Conservation (phyloP, 805 yeast genomes). For the Suhomyces sp. region DNA sequence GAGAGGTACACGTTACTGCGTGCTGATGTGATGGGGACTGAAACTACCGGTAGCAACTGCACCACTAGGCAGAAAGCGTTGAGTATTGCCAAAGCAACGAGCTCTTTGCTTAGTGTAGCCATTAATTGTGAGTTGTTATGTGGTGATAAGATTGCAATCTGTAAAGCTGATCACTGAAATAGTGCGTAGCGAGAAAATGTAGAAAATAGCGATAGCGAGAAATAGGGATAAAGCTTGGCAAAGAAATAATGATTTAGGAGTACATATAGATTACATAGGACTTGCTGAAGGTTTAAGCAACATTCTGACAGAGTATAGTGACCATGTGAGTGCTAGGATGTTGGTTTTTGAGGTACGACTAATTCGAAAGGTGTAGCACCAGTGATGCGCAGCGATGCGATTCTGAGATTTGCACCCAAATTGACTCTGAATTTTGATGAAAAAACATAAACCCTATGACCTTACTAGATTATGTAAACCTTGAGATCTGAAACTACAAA, state of each 20-base stretch:
- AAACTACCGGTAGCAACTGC: constrained; percentile 39
- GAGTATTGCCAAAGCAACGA: constrained; percentile 26
- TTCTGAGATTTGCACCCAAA: neutral
- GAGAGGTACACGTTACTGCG: constrained; percentile 28
- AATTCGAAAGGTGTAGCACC: neutral
- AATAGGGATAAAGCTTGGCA: neutral
- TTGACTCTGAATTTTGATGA: neutral
- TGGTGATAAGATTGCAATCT: neutral
- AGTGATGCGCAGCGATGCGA: neutral
- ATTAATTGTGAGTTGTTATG: neutral
- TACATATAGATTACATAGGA: neutral
- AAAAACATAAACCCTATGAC: neutral
- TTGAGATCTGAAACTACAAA: too few species aligned
- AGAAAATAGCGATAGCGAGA: neutral
- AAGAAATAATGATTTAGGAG: neutral
- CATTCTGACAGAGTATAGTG: neutral
- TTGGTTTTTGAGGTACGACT: neutral
- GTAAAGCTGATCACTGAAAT: neutral
- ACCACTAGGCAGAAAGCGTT: constrained; percentile 29
- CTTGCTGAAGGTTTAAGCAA: neutral
- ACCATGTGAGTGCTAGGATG: neutral
- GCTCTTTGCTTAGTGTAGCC: constrained; percentile 27
- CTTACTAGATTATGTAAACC: too few species aligned
- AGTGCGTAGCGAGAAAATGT: neutral
- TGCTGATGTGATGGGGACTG: constrained; percentile 35